Evolutionary conservation across 1,139 yeast species (phyloP), one percentile per base, ranked within the genome.

Genomic region (Nematodospora anomalae): DNA sequence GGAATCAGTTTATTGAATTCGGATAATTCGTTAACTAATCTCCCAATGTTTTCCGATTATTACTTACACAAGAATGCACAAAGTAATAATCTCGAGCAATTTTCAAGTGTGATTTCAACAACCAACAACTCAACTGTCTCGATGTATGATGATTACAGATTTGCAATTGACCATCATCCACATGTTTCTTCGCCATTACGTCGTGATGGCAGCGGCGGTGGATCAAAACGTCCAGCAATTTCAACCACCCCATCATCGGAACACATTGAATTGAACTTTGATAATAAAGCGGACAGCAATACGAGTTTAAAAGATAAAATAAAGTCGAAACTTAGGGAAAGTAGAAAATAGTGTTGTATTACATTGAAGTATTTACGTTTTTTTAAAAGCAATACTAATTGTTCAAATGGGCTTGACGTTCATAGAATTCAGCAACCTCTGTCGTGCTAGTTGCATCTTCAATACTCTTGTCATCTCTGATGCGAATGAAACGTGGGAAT

Each of bases 381-480:
- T n/a, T n/a, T n/a, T n/a, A n/a, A n/a, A n/a, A n/a, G n/a, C n/a
- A n/a, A n/a, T n/a, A 18, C 21, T 18, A 18, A 18, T 18, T 18
- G 21, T 49, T 52, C 7, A 67, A 42, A 47, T 53, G 64, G 2
- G 85, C 81, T 59, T 92, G 98, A 41, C 81, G 74, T 51, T 80
- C 81, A 56, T 90, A 92, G 59, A 92, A 81, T 53, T 90, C 96
- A 4, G 88, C 82, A n/a, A 92, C 81, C 59, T 90, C 95, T 13
- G 85, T 86, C 22, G 95, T 82, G 2, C 84, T 76, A 0, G 98
- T 92, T 1, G 96, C 95, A 55, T 92, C 96, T 50, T 89, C 96
- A 1, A 84, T 76, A 0, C 76, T 74, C 57, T 92, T 92, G 55
- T 92, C 99, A 23, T 87, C 96, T 55, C 99, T 73, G 11, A 86